A percentile compares a stretch with the other conserved stretches of the same genome.
These are phyloP conservation scores for Claviceps arundinis DNA, from an alignment of 2,329 filamentous ascomycete genomes.

Conservation along the genomic window DNA sequence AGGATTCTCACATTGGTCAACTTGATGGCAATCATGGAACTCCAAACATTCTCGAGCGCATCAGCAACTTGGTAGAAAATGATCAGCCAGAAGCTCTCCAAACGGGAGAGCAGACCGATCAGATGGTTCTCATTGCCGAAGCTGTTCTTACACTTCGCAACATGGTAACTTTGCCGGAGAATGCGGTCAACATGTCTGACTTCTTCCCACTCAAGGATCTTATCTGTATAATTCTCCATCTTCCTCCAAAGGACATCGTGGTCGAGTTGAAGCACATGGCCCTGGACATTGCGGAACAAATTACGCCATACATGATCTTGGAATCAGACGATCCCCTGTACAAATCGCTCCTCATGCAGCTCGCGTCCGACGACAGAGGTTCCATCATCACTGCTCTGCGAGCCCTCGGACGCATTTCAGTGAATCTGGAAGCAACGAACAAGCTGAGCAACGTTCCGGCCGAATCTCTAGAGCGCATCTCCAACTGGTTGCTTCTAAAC, in stretches of 20 bases:
- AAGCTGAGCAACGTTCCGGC: constrained; percentile 58
- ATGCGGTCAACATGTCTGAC: constrained; percentile 67
- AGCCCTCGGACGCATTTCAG: constrained; percentile 75
- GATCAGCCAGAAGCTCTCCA: constrained; percentile 57
- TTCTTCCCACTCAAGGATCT: constrained; percentile 68
- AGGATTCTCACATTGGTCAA: constrained; percentile 37
- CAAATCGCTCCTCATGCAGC: constrained; percentile 51
- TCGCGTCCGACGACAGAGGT: constrained; percentile 63
- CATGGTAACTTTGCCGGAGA: constrained; percentile 88
- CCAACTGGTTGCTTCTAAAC: constrained; percentile 63
- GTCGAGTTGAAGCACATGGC: constrained; percentile 83
- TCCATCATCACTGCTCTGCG: constrained; percentile 68
- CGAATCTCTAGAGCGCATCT: constrained; percentile 51
- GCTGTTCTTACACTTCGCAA: constrained; percentile 82
- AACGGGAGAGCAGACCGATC: constrained; percentile 55
- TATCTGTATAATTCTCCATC: constrained; percentile 65
- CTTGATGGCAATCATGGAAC: constrained; percentile 37
- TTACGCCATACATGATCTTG: constrained; percentile 69
- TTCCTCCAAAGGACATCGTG: constrained; percentile 58
- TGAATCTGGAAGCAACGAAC: constrained; percentile 71
- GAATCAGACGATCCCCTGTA: constrained; percentile 68
- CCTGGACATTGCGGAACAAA: constrained; percentile 80
- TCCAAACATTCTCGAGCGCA: constrained; percentile 47
- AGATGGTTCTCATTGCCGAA: constrained; percentile 67
- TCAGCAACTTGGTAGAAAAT: constrained; percentile 47